A percentile compares a stretch with the other conserved stretches of the same genome.
phyloP scores from a whole-genome alignment of 805 yeast genomes.

The Candida broadrunensis region DNA sequence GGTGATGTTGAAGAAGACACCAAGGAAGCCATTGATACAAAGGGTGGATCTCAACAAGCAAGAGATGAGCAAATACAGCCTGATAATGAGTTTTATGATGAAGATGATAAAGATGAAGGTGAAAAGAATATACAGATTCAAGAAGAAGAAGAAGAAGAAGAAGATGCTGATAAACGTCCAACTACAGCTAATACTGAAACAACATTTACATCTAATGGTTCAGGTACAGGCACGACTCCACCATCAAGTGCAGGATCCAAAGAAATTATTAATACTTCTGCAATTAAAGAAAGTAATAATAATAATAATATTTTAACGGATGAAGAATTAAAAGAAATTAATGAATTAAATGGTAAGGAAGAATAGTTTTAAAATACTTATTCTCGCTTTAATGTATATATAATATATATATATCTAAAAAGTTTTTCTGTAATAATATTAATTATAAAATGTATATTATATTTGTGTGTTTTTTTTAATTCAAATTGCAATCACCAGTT shows the following conservation, averaged over 20 bases:
- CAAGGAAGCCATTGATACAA: slow-evolving; percentile 74
- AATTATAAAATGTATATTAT: no score
- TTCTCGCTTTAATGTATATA: no score
- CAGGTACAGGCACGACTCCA: slow-evolving; percentile 1
- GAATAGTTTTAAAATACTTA: background rate
- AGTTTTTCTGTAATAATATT: no score
- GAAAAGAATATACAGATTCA: slow-evolving; percentile 34
- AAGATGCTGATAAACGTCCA: slow-evolving; percentile 1
- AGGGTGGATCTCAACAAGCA: slow-evolving; percentile 87
- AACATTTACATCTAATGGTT: background rate
- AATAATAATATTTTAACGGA: slow-evolving; percentile 22
- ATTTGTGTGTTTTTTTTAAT: no score
- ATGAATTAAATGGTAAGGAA: slow-evolving; percentile 22
- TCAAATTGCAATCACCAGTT: no score
- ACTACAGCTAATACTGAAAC: slow-evolving; percentile 1
- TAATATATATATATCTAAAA: no score
- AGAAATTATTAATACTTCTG: no score
- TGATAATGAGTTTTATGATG: slow-evolving; percentile 76
- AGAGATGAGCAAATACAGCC: slow-evolving; percentile 72
- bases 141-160: background rate
- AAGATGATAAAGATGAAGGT: slow-evolving; percentile 47
- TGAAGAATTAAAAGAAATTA: slow-evolving; percentile 36
- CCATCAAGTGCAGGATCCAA: background rate
- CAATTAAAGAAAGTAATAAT: background rate
- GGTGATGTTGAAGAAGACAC: slow-evolving; percentile 88